Percentiles rank a stretch among this genome's conserved stretches.
Conservation (phyloP, 306 rosid species). For the Comarum palustre region DNA sequence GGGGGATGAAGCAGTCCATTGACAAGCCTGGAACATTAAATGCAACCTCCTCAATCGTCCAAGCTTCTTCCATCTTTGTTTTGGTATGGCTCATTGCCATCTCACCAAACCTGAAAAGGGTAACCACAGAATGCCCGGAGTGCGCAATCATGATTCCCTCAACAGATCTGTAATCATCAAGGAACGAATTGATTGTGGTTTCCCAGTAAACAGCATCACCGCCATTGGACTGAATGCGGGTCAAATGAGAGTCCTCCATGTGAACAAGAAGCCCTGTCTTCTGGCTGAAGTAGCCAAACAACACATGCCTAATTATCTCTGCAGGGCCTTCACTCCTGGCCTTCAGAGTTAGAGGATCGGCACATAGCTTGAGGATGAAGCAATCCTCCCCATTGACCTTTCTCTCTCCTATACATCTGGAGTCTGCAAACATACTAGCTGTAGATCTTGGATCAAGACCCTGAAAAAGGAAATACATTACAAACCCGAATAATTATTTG, state of each 20-base stretch:
- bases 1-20: constrained; percentile 93
- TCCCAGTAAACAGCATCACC: constrained; percentile 98
- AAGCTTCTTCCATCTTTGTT: constrained; percentile 98
- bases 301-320: constrained; percentile 86
- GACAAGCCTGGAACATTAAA: constrained; percentile 91
- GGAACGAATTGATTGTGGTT: constrained; percentile 91
- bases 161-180: constrained; percentile 82
- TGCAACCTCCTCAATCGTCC: constrained; percentile 98
- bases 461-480: constrained; percentile 36
- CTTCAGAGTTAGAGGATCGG: constrained; percentile 85
- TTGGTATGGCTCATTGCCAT: constrained; percentile 98
- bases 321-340: constrained; percentile 97
- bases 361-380: constrained; percentile 91
- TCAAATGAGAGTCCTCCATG: constrained; percentile 94
- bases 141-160: constrained; percentile 99
- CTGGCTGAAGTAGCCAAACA: constrained; percentile 97
- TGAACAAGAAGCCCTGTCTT: constrained; percentile 91
- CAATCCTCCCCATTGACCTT: constrained; percentile 90
- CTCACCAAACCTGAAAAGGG: constrained; percentile 94
- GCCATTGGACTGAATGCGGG: constrained; percentile 85
- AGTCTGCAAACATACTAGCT: constrained; percentile 79
- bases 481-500: neutral
- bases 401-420: constrained; percentile 94
- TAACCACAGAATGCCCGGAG: constrained; percentile 89
- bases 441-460: constrained; percentile 97